Evolutionary conservation across 2,329 filamentous ascomycete species (phyloP).

Genomic region (Fusarium fracticaudum): DNA sequence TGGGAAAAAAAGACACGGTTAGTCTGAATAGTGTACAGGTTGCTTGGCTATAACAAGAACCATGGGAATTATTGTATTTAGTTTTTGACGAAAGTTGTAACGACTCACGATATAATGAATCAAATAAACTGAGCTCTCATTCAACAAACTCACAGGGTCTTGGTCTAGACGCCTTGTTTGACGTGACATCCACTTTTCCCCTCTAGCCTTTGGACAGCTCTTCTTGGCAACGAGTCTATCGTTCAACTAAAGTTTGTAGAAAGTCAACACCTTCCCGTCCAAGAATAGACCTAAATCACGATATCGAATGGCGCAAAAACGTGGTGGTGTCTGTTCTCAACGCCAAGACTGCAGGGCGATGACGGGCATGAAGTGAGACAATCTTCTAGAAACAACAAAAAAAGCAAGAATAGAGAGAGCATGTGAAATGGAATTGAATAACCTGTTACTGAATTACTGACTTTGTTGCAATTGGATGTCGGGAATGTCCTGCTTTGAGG

Average conservation of each 20-base stretch:
- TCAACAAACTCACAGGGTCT: background rate
- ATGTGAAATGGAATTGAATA: background rate
- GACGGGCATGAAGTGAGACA: background rate
- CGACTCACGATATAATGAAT: constrained; percentile 38
- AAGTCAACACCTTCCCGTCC: constrained; percentile 10
- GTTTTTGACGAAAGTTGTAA: constrained; percentile 31
- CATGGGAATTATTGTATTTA: constrained; percentile 30
- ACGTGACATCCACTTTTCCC: constrained; percentile 31
- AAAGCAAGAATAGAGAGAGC: background rate
- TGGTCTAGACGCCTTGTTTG: constrained; percentile 17
- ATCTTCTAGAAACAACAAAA: background rate
- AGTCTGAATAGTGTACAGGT: constrained; percentile 7
- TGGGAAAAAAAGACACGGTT: background rate
- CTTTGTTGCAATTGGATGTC: constrained; percentile 8
- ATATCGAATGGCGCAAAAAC: constrained; percentile 10
- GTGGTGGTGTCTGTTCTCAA: constrained; percentile 24
- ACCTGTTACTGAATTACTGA: background rate
- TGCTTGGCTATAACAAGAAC: constrained; percentile 10
- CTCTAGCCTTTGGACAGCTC: background rate
- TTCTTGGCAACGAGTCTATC: constrained; percentile 18
- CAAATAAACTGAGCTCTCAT: background rate
- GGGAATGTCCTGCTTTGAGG: constrained; percentile 14
- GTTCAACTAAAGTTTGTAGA: constrained; percentile 1
- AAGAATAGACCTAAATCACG: background rate
- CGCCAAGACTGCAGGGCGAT: background rate